phyloP scores from a whole-genome alignment of 345 rosid genomes.

The Populus davidiana region DNA sequence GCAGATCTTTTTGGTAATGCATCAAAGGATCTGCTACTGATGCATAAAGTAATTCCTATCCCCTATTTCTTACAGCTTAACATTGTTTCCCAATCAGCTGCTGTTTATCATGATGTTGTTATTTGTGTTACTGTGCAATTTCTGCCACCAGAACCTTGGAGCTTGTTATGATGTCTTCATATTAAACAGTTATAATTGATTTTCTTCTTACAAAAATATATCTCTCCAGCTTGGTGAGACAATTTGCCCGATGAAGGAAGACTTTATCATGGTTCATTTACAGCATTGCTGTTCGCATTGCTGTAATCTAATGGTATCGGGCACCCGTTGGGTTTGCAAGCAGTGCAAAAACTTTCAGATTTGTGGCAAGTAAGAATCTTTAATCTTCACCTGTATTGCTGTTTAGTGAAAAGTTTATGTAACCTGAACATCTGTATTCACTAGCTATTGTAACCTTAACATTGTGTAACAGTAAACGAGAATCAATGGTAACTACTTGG shows the following conservation, averaged over 20 bases:
- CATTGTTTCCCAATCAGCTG: neutral
- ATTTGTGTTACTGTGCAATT: neutral
- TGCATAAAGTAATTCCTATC: slow-evolving; percentile 73
- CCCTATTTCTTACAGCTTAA: slow-evolving; percentile 11
- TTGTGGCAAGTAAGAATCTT: slow-evolving; percentile 76
- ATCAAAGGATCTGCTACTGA: slow-evolving; percentile 83
- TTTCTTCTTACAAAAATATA: neutral
- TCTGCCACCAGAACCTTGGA: neutral
- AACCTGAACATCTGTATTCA: neutral
- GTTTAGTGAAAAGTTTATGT: slow-evolving; percentile 1
- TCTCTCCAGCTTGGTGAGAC: slow-evolving; percentile 94
- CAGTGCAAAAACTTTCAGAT: slow-evolving; percentile 91
- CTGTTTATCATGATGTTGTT: neutral
- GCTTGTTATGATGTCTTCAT: neutral
- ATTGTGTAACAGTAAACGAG: neutral
- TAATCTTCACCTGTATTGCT: slow-evolving; percentile 12
- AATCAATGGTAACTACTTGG: neutral
- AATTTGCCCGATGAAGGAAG: slow-evolving; percentile 97
- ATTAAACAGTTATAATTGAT: neutral
- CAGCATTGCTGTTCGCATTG: slow-evolving; percentile 92
- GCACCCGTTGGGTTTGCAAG: slow-evolving; percentile 84
- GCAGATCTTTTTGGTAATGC: slow-evolving; percentile 84
- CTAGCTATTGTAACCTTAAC: neutral
- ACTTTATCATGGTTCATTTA: slow-evolving; percentile 98
- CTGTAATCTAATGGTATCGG: slow-evolving; percentile 83